Evolutionary conservation across 75 land plant genomes (phyloP), one percentile per base, ranked within the genome.

Genomic region (Picea glauca): DNA sequence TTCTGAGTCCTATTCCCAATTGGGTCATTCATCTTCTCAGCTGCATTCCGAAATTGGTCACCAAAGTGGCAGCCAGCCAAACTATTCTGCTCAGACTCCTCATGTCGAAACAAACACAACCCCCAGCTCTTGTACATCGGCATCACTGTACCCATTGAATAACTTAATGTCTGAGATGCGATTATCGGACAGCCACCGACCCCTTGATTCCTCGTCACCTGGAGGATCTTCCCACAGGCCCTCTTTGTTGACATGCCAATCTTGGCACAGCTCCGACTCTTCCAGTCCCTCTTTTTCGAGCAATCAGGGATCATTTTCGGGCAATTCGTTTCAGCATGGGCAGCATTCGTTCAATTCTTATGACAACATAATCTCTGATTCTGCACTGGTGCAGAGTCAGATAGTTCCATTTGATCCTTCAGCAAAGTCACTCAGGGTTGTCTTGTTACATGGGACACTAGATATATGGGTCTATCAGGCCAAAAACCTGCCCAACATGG

Each of bases 401-500:
- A 26, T 75, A 17, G 77, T 75, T 32, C 61, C 61, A 31, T 58
- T 58, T 26, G 58, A 50, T 12, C 61, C 58, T 54, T 30, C 61
- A 17, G 72, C 72, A 13, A 76, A 61, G 58, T 88, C 92, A 2
- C 77, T 86, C 61, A 86, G 66, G 74, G 67, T 82, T n/a, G 50
- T 85, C 11, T 77, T 96, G 60, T 77, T 96, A 46, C 92, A 94
- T 78, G 99, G 97, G 56, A 89, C 82, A 62, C 79, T 96, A 32
- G 97, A 92, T 65, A 80, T 94, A 5, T 85, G 82, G 86, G 75
- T 96, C 7, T 60, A 60, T 31, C 87, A 83, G 43, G 99, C 97
- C 3, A 84, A 78, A 26, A 83, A 84, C 73, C 85, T 96, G 1
- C 99, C 99, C 13, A 96, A 96, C 86, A 94, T 92, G 99, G 99